These are phyloP conservation scores for Globisporangium nunn DNA, from an alignment of 352 stramenopile species.

Conservation along the genomic window DNA sequence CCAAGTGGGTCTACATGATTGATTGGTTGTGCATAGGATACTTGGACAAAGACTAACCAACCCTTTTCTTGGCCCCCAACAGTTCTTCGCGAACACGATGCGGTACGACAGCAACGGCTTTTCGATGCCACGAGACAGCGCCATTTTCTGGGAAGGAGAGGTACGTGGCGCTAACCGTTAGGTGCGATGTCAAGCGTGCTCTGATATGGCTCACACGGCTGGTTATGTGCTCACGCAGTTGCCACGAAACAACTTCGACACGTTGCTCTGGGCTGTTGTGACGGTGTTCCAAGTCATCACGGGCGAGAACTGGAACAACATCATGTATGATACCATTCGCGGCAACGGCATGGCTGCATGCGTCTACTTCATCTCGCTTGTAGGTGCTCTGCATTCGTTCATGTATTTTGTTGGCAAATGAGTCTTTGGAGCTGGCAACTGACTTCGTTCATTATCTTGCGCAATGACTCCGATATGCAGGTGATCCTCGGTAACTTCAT, in stretches of 20 bases:
- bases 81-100: conserved; percentile 94
- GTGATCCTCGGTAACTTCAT: conserved; percentile 89
- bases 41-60: no score
- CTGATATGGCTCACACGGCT: neutral
- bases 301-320: conserved; percentile 91
- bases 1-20: conserved; percentile 30
- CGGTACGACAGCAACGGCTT: conserved; percentile 86
- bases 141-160: conserved; percentile 57
- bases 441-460: neutral
- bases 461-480: conserved; percentile 11
- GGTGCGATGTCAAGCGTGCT: neutral
- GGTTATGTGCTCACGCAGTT: conserved; percentile 20
- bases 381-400: conserved; percentile 13
- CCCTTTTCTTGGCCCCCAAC: neutral
- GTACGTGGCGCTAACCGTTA: conserved; percentile 14
- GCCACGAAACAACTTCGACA: conserved; percentile 86
- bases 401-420: neutral
- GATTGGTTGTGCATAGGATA: neutral
- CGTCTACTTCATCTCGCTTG: conserved; percentile 86
- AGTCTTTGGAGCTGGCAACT: neutral
- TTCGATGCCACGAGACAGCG: conserved; percentile 27
- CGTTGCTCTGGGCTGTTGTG: conserved; percentile 64
- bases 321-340: conserved; percentile 92
- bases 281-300: conserved; percentile 93
- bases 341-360: conserved; percentile 53